A percentile compares a stretch with the other conserved stretches of the same genome.
These are phyloP conservation scores for Dipteronia dyeriana DNA, from an alignment of 345 rosid genomes.

Conservation along the genomic window DNA sequence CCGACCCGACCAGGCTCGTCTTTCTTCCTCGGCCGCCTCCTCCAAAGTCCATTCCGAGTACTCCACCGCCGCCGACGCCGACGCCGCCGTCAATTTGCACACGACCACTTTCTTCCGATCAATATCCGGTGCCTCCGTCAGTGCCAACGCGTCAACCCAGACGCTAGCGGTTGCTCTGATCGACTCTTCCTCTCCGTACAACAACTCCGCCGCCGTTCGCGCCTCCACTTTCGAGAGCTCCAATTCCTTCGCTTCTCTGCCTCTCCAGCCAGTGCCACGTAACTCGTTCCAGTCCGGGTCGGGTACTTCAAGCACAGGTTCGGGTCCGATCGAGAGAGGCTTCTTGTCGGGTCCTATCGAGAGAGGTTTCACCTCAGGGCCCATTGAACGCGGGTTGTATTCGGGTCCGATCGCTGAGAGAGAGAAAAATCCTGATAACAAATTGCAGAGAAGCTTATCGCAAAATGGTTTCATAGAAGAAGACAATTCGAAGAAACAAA, in stretches of 20 bases:
- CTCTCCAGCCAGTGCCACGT: conserved; percentile 85
- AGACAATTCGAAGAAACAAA: conserved; percentile 39
- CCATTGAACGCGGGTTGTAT: conserved; percentile 47
- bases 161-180: conserved; percentile 60
- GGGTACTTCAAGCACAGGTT: conserved; percentile 41
- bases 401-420: conserved; percentile 48
- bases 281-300: conserved; percentile 57
- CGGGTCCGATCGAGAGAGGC: conserved; percentile 91
- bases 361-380: conserved; percentile 59
- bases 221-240: conserved; percentile 93
- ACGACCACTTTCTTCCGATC: conserved; percentile 71
- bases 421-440: conserved; percentile 21
- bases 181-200: conserved; percentile 39
- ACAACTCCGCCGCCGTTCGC: conserved; percentile 42
- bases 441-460: conserved; percentile 53
- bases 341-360: conserved; percentile 93
- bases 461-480: conserved; percentile 35
- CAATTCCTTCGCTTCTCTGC: conserved; percentile 73
- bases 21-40: conserved; percentile 25
- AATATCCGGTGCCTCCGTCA: conserved; percentile 92
- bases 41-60: conserved; percentile 52
- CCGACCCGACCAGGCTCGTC: conserved; percentile 47
- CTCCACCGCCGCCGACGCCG: conserved; percentile 22
- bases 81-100: not conserved
- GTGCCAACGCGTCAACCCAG: conserved; percentile 80